Conservation (phyloP, 257 asterid genomes). For the Echites panduratus region DNA sequence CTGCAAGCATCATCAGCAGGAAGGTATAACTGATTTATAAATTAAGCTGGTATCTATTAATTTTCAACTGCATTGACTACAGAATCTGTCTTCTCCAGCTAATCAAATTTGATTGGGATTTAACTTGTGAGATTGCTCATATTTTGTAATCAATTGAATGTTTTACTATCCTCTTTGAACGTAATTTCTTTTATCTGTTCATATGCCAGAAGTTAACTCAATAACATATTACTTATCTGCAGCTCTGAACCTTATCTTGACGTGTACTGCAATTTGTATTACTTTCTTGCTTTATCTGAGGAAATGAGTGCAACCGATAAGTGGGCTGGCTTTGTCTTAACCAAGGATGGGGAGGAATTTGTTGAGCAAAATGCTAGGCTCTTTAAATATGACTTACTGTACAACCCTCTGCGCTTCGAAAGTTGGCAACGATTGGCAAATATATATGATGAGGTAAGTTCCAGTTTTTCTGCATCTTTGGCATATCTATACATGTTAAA, state of each 20-base stretch:
- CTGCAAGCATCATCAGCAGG: constrained; percentile 41
- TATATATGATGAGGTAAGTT: constrained; percentile 84
- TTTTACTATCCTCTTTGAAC: no score
- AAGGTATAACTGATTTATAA: constrained; percentile 39
- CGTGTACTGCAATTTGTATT: constrained; percentile 79
- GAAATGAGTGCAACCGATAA: constrained; percentile 93
- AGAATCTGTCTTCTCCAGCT: constrained; percentile 5
- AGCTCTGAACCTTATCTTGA: constrained; percentile 80
- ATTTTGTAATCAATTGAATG: not conserved
- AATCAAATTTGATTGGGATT: not conserved
- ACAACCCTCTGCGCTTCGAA: constrained; percentile 83
- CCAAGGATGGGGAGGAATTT: constrained; percentile 94
- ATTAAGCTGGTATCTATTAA: constrained; percentile 1
- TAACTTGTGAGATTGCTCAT: not conserved
- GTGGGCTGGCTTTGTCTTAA: constrained; percentile 97
- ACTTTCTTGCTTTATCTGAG: constrained; percentile 85
- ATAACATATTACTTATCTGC: constrained; percentile 36
- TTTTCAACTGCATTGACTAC: constrained; percentile 16
- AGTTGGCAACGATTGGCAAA: constrained; percentile 99
- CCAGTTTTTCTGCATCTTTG: constrained; percentile 21
- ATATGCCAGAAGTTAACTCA: not conserved
- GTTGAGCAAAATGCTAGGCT: constrained; percentile 78
- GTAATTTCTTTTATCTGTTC: no score
- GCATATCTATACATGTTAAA: not conserved
- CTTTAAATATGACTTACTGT: constrained; percentile 87